Evolutionary conservation across 805 yeast genomes (phyloP), one percentile per base, ranked within the genome.

Genomic region (Dipodascus geniculatus): DNA sequence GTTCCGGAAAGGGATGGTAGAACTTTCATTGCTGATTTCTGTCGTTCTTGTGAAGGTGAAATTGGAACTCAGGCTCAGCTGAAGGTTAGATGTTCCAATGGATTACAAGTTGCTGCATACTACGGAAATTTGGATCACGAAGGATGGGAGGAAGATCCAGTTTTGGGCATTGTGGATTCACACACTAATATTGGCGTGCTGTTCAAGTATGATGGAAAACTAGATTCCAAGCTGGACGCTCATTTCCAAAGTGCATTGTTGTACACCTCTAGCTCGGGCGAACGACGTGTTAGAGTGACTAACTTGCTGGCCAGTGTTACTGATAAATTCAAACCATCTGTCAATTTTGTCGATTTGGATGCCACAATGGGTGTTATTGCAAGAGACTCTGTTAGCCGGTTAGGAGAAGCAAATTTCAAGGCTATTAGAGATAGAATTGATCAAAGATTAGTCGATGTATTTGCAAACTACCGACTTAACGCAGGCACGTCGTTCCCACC

Each of bases 201-300:
- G 52, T 80, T 91, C 61, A 76, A 75, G 49, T 85, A 87, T 63
- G 96, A 89, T 63, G 88, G 88, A 2, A 80, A 80, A 56, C 71
- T 88, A 33, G 79, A 82, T 55, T 73, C 85, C 1, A 80, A 80
- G 56, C 74, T 77, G 42, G 96, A 89, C 66, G 85, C 87, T 22
- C 93, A 88, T 66, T 87, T 91, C 72, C 99, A 93, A 69, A 85
- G 87, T 1, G 97, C 98, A 0, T 60, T 93, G 23, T 71, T 93
- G 53, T 91, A 89, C 65, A 90, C 97, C 0, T 85, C 88, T 49
- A 63, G 74, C 1, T 74, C 75, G 50, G 99, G 99, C 22, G 69
- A 74, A 6, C 74, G 97, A 59, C 83, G 87, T 61, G 91, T 93
- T 16, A 77, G 99, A 57, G 89, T 89, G n/a, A 77, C 86, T 50